A percentile compares a stretch with the other conserved stretches of the same genome.
These are phyloP conservation scores for Aspergillus neoniger DNA, from an alignment of 2,329 filamentous ascomycete genomes.

Conservation along the genomic window DNA sequence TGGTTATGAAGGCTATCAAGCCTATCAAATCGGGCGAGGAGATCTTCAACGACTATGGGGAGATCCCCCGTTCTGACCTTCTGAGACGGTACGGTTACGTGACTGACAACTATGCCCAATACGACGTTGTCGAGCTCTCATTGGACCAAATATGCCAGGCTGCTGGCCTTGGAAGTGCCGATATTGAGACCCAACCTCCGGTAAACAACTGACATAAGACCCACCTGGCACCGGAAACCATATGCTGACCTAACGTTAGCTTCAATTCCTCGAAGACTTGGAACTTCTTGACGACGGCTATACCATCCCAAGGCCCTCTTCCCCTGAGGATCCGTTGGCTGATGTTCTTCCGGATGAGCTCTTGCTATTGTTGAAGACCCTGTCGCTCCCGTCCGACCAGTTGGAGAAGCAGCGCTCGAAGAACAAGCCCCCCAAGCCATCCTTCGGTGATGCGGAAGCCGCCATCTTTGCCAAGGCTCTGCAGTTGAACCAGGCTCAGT, in stretches of 20 bases:
- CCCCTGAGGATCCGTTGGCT: slow-evolving; percentile 27
- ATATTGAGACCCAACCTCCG: slow-evolving; percentile 34
- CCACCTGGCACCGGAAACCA: neutral
- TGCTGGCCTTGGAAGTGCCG: slow-evolving; percentile 34
- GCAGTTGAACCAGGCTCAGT: slow-evolving; percentile 46
- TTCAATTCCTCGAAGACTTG: slow-evolving; percentile 62
- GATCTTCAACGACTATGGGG: slow-evolving; percentile 86
- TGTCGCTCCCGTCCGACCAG: slow-evolving; percentile 36
- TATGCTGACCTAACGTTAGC: slow-evolving; percentile 24
- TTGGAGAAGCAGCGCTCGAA: slow-evolving; percentile 37
- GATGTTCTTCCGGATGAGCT: slow-evolving; percentile 44
- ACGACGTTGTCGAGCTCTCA: slow-evolving; percentile 80
- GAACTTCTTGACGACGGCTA: slow-evolving; percentile 73
- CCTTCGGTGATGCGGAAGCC: slow-evolving; percentile 30
- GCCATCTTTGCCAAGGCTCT: slow-evolving; percentile 39
- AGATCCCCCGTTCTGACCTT: slow-evolving; percentile 78
- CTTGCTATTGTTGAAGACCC: slow-evolving; percentile 39
- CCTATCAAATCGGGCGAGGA: slow-evolving; percentile 71
- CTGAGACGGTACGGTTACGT: slow-evolving; percentile 84
- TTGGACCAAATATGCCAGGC: slow-evolving; percentile 58
- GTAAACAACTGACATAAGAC: slow-evolving; percentile 22
- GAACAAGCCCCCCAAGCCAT: slow-evolving; percentile 40
- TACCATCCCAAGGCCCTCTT: slow-evolving; percentile 53
- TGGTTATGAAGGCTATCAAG: slow-evolving; percentile 72
- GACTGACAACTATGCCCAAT: slow-evolving; percentile 72